phyloP scores from a whole-genome alignment of 352 stramenopile genomes.

The Phytopythium vexans region DNA sequence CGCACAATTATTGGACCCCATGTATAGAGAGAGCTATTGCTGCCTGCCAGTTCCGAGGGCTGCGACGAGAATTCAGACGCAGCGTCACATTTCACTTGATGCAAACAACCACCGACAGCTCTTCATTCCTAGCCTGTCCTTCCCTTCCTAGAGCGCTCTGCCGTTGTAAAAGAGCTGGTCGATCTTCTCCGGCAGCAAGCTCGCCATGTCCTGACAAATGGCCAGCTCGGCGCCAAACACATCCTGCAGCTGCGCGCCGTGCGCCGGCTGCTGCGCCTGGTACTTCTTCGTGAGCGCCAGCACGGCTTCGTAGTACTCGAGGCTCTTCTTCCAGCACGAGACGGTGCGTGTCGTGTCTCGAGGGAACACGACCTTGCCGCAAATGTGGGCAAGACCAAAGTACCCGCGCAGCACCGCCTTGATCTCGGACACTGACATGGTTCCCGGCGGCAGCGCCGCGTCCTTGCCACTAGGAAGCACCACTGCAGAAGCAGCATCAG shows the following conservation, averaged over 20 bases:
- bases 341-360: slow-evolving; percentile 49
- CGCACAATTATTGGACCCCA: too few species aligned
- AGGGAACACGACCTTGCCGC: slow-evolving; percentile 46
- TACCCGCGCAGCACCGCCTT: slow-evolving; percentile 47
- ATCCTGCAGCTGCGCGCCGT: slow-evolving; percentile 20
- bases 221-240: slow-evolving; percentile 48
- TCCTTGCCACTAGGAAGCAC: slow-evolving; percentile 1
- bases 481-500: too few species aligned
- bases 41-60: too few species aligned
- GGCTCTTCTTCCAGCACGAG: slow-evolving; percentile 51
- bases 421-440: slow-evolving; percentile 37
- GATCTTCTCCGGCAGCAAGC: slow-evolving; percentile 74
- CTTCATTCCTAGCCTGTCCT: too few species aligned
- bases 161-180: slow-evolving; percentile 75
- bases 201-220: slow-evolving; percentile 62
- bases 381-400: slow-evolving; percentile 61
- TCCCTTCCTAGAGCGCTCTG: slow-evolving; percentile 29
- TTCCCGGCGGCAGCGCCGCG: slow-evolving; percentile 27
- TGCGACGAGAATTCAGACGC: too few species aligned
- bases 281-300: slow-evolving; percentile 38
- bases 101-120: too few species aligned
- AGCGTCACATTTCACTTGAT: neutral
- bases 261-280: slow-evolving; percentile 14
- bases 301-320: slow-evolving; percentile 49
- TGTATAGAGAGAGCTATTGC: too few species aligned